Conservation (phyloP, 345 rosid genomes). For the Pugionium dolabratum region DNA sequence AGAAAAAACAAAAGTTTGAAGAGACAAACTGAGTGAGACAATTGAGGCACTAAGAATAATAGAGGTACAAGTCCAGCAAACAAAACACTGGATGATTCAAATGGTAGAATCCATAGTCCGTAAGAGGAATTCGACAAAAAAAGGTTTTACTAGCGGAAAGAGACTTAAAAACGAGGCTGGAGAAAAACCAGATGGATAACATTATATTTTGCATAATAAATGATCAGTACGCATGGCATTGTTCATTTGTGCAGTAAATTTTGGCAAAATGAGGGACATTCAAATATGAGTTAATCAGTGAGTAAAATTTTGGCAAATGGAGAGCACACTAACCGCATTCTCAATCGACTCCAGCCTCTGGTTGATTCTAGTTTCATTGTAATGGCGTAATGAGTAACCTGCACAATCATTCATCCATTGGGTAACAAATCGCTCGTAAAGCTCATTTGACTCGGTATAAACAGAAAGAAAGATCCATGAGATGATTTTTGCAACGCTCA, state of each 20-base stretch:
- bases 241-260: not conserved
- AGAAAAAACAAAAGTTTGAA: slow-evolving; percentile 1
- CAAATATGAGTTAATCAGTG: not conserved
- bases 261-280: not conserved
- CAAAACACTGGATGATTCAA: not conserved
- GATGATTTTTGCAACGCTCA: not conserved
- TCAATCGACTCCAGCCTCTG: slow-evolving; percentile 72
- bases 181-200: not conserved
- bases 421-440: slow-evolving; percentile 16
- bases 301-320: not conserved
- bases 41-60: not conserved
- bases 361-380: slow-evolving; percentile 59
- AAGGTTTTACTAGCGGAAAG: not conserved
- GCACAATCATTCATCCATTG: slow-evolving; percentile 36
- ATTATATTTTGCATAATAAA: not conserved
- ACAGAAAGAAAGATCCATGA: slow-evolving; percentile 14
- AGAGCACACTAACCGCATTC: slow-evolving; percentile 52
- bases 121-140: not conserved
- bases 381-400: slow-evolving; percentile 65
- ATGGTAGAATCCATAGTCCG: not conserved
- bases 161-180: not conserved
- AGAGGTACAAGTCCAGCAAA: not conserved
- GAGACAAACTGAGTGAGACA: not conserved
- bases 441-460: not conserved
- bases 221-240: not conserved